These are phyloP conservation scores for Globisporangium alternatum DNA, from an alignment of 352 stramenopile genomes.

Conservation along the genomic window DNA sequence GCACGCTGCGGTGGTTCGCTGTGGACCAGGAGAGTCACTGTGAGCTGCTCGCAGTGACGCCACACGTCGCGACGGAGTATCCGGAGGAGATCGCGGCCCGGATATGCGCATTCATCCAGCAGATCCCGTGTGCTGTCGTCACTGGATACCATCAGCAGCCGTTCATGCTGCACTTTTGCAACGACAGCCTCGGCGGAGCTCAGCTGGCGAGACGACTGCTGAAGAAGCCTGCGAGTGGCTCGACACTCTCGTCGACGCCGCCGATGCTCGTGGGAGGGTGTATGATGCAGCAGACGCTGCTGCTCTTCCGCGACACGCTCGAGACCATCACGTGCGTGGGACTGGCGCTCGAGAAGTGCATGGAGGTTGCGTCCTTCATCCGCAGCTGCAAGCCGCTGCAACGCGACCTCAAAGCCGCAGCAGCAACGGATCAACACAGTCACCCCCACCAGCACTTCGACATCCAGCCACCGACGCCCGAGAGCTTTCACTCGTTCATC, in stretches of 20 bases:
- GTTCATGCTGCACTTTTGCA: conserved; percentile 31
- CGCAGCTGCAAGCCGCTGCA: conserved; percentile 5
- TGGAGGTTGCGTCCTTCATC: conserved; percentile 19
- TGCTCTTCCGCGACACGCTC: conserved; percentile 22
- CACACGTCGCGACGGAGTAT: conserved; percentile 4
- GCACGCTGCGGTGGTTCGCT: conserved; percentile 22
- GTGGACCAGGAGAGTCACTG: conserved; percentile 31
- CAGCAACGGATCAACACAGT: not conserved
- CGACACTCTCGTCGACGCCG: not conserved
- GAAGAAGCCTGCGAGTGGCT: not conserved
- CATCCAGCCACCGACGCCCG: not conserved
- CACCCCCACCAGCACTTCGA: not conserved
- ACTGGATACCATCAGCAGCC: not conserved
- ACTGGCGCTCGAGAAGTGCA: conserved; percentile 18
- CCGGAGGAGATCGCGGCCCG: conserved; percentile 13
- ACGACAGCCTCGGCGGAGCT: conserved; percentile 20
- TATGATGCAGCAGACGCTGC: conserved; percentile 33
- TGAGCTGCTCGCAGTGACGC: conserved; percentile 18
- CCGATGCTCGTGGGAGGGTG: conserved; percentile 19
- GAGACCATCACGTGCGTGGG: conserved; percentile 21
- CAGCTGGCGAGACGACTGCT: conserved; percentile 5
- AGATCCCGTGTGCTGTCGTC: conserved; percentile 11
- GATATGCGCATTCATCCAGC: conserved; percentile 12
- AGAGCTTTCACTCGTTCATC: conserved; percentile 22
- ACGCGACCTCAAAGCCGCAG: not conserved